phyloP scores from a whole-genome alignment of 2,329 filamentous ascomycete genomes.

The Aureobasidium sp. region DNA sequence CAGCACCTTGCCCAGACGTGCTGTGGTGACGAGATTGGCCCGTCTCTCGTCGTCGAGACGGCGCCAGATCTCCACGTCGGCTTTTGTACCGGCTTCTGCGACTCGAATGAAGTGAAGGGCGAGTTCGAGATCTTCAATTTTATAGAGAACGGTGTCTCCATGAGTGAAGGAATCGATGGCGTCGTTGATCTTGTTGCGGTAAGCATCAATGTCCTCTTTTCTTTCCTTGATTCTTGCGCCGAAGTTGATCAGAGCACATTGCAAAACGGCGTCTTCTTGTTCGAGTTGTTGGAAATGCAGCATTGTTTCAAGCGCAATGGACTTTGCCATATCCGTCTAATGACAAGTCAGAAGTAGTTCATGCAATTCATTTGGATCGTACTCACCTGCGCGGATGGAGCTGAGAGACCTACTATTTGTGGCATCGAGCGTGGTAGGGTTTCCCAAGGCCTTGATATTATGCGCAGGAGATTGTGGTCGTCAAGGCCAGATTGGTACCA shows the following conservation, averaged over 20 bases:
- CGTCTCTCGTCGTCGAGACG: background rate
- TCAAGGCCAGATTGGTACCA: background rate
- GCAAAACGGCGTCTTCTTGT: background rate
- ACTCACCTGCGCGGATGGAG: background rate
- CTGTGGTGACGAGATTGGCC: background rate
- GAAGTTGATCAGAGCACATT: background rate
- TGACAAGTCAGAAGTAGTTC: background rate
- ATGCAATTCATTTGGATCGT: background rate
- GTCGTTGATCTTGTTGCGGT: background rate
- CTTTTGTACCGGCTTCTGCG: background rate
- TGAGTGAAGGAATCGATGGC: background rate
- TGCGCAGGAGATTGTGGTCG: background rate
- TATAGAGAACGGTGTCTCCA: background rate
- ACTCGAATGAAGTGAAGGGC: background rate
- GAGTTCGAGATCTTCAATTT: background rate
- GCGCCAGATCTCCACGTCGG: background rate
- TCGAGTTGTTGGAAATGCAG: background rate
- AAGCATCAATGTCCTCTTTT: background rate
- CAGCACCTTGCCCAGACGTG: background rate
- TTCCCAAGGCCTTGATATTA: too few species aligned
- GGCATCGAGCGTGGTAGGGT: too few species aligned
- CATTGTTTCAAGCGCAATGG: background rate
- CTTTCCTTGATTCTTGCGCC: background rate
- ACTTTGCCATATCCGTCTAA: background rate
- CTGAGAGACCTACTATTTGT: too few species aligned